Conservation (phyloP, 2,329 filamentous ascomycete species). For the Diplodia intermedia region DNA sequence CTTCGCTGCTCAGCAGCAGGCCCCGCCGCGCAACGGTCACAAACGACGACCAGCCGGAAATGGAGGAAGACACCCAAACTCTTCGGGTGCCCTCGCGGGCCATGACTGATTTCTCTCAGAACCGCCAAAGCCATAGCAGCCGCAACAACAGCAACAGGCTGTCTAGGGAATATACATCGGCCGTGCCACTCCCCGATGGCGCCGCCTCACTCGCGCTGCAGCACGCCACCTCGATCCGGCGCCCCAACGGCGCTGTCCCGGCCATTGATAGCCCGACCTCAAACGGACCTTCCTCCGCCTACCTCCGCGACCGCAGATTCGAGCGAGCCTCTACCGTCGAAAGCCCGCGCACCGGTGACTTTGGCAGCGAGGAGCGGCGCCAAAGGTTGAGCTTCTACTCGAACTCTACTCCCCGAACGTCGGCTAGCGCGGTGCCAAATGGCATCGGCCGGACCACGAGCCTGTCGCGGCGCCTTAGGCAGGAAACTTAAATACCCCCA, state of each 20-base stretch:
- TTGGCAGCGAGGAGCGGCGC: constrained; percentile 25
- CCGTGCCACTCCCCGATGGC: constrained; percentile 46
- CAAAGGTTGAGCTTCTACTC: constrained; percentile 25
- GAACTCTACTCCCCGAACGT: constrained; percentile 24
- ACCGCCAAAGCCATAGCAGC: constrained; percentile 33
- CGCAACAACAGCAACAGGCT: constrained; percentile 37
- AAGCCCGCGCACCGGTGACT: constrained; percentile 16
- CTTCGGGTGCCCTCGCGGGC: constrained; percentile 57
- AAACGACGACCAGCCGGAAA: constrained; percentile 38
- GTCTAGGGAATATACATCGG: constrained; percentile 47
- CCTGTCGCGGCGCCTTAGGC: constrained; percentile 24
- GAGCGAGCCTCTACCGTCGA: constrained; percentile 21
- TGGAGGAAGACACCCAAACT: constrained; percentile 49
- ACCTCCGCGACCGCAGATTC: constrained; percentile 29
- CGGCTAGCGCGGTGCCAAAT: not conserved
- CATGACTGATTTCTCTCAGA: constrained; percentile 53
- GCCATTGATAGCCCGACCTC: constrained; percentile 14
- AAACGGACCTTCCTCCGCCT: constrained; percentile 1
- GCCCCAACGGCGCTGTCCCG: constrained; percentile 26
- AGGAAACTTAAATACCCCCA: constrained; percentile 16
- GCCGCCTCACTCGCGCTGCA: constrained; percentile 41
- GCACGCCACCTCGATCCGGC: constrained; percentile 27
- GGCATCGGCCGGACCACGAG: constrained; percentile 19
- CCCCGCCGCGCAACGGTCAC: constrained; percentile 32
- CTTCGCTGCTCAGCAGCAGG: constrained; percentile 13